Conservation (phyloP, 2,329 filamentous ascomycete genomes). For the Ceratocystis alfenasii region DNA sequence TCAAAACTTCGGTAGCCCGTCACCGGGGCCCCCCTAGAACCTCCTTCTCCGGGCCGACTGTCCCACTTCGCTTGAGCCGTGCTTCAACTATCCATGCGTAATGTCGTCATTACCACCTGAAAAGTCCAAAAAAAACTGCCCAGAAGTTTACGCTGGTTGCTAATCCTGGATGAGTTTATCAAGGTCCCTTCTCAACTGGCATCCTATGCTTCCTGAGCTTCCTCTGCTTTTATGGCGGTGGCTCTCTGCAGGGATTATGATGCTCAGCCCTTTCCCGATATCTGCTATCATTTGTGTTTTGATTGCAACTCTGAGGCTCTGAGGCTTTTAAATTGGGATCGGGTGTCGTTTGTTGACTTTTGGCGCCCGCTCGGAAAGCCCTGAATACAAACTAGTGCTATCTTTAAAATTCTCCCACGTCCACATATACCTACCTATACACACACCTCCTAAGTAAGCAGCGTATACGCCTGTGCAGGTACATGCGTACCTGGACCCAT, state of each 20-base stretch:
- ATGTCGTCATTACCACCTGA: slow-evolving; percentile 18
- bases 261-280: slow-evolving; percentile 2
- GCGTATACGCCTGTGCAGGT: background rate
- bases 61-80: slow-evolving; percentile 22
- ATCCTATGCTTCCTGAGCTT: background rate
- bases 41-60: slow-evolving; percentile 22
- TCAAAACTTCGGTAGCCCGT: slow-evolving; percentile 20
- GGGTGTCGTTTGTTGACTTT: background rate
- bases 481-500: background rate
- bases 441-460: background rate
- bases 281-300: background rate
- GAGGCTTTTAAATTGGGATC: slow-evolving; percentile 19
- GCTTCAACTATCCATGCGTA: slow-evolving; percentile 19
- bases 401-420: background rate
- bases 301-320: slow-evolving; percentile 21
- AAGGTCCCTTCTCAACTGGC: slow-evolving; percentile 10
- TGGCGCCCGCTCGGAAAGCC: slow-evolving; percentile 1
- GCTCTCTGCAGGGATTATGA: slow-evolving; percentile 3
- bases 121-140: slow-evolving; percentile 18
- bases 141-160: slow-evolving; percentile 9
- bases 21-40: slow-evolving; percentile 17
- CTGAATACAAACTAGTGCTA: background rate
- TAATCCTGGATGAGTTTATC: slow-evolving; percentile 19
- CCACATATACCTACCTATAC: background rate
- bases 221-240: too few species aligned